Conservation (phyloP, 1,139 yeast species). For the Blastobotrys aristatus region DNA sequence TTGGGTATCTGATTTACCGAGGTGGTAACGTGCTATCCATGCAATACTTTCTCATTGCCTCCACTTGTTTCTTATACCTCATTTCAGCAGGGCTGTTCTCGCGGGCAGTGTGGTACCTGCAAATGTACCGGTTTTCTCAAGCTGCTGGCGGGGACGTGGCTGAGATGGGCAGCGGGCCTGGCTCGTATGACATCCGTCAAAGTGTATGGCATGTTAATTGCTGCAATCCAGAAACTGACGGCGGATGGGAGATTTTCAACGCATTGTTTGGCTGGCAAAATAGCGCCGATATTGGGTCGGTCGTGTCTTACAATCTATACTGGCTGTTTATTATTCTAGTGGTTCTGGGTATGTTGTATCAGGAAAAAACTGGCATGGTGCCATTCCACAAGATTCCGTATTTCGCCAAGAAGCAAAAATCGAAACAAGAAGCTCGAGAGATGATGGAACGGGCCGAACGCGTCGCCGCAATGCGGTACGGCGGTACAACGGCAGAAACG, state of each 20-base stretch:
- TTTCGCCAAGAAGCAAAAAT: constrained; percentile 25
- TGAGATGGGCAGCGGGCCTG: constrained; percentile 90
- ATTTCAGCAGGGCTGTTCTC: constrained; percentile 89
- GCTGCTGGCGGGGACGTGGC: constrained; percentile 78
- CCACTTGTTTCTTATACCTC: constrained; percentile 81
- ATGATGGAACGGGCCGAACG: constrained; percentile 31
- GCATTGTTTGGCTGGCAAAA: constrained; percentile 96
- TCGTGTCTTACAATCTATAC: constrained; percentile 66
- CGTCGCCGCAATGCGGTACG: constrained; percentile 23
- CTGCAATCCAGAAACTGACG: constrained; percentile 85
- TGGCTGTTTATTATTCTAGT: constrained; percentile 60
- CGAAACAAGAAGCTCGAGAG: constrained; percentile 29
- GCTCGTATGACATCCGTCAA: constrained; percentile 76
- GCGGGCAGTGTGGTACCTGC: constrained; percentile 86
- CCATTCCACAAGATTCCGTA: constrained; percentile 28
- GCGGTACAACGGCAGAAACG: constrained; percentile 1
- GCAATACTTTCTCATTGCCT: constrained; percentile 71
- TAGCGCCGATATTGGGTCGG: constrained; percentile 90
- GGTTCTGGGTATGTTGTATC: constrained; percentile 47
- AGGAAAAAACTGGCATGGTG: constrained; percentile 47
- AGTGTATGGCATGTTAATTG: constrained; percentile 96
- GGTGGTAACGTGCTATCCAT: constrained; percentile 76
- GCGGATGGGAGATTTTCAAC: constrained; percentile 89
- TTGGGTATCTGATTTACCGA: constrained; percentile 67
- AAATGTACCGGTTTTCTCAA: constrained; percentile 57